These are phyloP conservation scores for Aspergillus kassunensis DNA, from an alignment of 495 filamentous ascomycete species.

Conservation along the genomic window DNA sequence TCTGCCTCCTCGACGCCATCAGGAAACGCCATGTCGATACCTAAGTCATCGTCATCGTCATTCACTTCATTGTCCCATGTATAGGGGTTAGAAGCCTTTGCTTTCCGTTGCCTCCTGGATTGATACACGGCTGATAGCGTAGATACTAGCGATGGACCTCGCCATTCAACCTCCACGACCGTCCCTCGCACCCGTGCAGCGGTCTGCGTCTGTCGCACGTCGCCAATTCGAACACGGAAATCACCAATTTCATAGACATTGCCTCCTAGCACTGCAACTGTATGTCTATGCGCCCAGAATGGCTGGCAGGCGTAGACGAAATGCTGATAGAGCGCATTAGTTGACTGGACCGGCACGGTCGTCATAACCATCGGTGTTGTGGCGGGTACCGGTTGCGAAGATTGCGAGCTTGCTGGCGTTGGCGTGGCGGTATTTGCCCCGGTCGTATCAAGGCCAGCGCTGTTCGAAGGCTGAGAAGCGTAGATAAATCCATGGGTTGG, in stretches of 20 bases:
- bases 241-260: slow-evolving; percentile 44
- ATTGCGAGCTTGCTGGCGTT: slow-evolving; percentile 2
- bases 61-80: slow-evolving; percentile 1
- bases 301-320: slow-evolving; percentile 44
- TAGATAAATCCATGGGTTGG: slow-evolving; percentile 44
- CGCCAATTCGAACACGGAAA: slow-evolving; percentile 42
- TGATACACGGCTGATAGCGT: slow-evolving; percentile 18
- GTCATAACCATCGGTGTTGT: slow-evolving; percentile 37
- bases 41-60: slow-evolving; percentile 24
- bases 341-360: slow-evolving; percentile 32
- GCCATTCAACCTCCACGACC: slow-evolving; percentile 44
- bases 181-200: slow-evolving; percentile 34
- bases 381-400: background rate
- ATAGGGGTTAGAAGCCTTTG: background rate
- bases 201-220: slow-evolving; percentile 42
- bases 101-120: background rate
- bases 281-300: slow-evolving; percentile 43
- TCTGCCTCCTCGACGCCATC: slow-evolving; percentile 34
- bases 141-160: slow-evolving; percentile 36
- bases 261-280: slow-evolving; percentile 35
- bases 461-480: slow-evolving; percentile 32
- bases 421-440: slow-evolving; percentile 5
- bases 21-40: slow-evolving; percentile 28
- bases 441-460: background rate
- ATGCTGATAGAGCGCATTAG: slow-evolving; percentile 37